Percentiles rank a stretch among this genome's conserved stretches.
Evolutionary conservation across 2,329 filamentous ascomycete species (phyloP).

Genomic region (Paraphaeosphaeria sporulosa): DNA sequence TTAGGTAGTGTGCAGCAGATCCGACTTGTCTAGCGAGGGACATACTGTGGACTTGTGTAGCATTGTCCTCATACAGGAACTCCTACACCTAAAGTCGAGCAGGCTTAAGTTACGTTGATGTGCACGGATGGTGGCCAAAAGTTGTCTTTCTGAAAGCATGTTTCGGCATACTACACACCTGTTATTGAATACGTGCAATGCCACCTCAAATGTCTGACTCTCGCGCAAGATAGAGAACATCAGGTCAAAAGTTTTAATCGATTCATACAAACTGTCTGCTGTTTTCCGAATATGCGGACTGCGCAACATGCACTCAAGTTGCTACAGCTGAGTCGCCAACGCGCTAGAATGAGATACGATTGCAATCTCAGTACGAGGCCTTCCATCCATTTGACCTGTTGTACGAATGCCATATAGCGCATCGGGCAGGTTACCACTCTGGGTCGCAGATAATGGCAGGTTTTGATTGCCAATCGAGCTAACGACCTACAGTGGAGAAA

Average conservation of each 20-base stretch:
- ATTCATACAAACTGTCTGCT: background rate
- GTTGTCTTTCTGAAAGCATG: background rate
- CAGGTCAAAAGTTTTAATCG: background rate
- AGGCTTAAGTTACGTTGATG: background rate
- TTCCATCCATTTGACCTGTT: no score
- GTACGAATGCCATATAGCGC: background rate
- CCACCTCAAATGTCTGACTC: background rate
- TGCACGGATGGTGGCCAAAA: background rate
- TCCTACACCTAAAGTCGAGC: background rate
- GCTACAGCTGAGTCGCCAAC: background rate
- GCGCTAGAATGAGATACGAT: no score
- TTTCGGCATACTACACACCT: no score
- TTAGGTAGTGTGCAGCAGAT: background rate
- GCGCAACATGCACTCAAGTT: background rate
- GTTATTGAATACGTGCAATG: background rate
- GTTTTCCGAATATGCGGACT: background rate
- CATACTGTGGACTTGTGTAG: background rate
- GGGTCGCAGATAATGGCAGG: background rate
- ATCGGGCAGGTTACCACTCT: background rate
- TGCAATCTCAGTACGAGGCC: no score
- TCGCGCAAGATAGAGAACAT: background rate
- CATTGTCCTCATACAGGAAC: background rate
- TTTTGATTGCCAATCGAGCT: background rate
- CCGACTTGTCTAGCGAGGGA: background rate
- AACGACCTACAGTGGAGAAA: background rate